phyloP scores from a whole-genome alignment of 75 land plant species.

The Cunninghamia lanceolata region DNA sequence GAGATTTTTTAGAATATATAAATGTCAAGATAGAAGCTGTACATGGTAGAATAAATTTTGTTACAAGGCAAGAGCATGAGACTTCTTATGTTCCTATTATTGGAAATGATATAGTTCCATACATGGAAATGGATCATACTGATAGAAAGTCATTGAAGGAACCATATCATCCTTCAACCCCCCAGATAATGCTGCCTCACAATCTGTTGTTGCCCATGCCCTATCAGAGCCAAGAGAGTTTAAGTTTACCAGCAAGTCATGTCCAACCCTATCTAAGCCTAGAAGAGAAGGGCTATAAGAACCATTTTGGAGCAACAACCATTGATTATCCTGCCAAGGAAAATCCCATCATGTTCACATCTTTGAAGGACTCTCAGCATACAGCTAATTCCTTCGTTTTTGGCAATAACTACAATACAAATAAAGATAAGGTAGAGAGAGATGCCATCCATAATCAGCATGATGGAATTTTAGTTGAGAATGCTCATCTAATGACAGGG shows the following conservation, averaged over 20 bases:
- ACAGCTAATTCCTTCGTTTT: not conserved
- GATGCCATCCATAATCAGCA: not conserved
- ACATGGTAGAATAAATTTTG: not conserved
- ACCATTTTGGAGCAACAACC: not conserved
- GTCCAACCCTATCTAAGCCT: not conserved
- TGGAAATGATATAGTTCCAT: not conserved
- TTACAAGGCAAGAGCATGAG: not conserved
- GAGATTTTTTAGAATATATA: not conserved
- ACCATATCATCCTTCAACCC: not conserved
- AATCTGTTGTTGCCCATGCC: not conserved
- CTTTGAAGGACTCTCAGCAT: not conserved
- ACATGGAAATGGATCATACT: not conserved
- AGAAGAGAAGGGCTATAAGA: not conserved
- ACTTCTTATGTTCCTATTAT: not conserved
- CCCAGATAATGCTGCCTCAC: not conserved
- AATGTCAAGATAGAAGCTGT: not conserved
- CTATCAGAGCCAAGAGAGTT: too few relatives aligned
- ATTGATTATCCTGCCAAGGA: not conserved
- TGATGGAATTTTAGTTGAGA: not conserved
- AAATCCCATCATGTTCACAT: not conserved
- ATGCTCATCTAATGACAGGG: not conserved
- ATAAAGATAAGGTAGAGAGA: not conserved
- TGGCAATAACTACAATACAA: not conserved
- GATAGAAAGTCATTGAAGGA: not conserved
- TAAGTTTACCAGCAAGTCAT: not conserved